Evolutionary conservation across 805 yeast genomes (phyloP), one percentile per base, ranked within the genome.

Genomic region (Vanderwaltozyma verrucispora): DNA sequence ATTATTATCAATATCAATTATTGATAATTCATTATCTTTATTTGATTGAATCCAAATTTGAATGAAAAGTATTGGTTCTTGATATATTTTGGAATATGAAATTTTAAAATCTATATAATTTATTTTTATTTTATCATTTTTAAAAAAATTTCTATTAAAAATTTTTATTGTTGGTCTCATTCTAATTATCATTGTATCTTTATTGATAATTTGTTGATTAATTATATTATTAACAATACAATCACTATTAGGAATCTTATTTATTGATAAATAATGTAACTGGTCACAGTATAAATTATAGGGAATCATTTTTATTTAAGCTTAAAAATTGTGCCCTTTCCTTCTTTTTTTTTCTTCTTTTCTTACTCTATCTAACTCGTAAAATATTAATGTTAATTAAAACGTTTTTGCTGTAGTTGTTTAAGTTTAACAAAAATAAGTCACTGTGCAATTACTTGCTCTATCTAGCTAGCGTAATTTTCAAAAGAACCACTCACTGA

Each of bases 71-170:
- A 37, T 36, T 9, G 60, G 60, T 27, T 51, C 59, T 20, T 40
- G 49, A 32, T 48, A 55, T 15, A 48, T 33, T 3, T 31, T 23
- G 5, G 47, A 38, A 40, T 52, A 53, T 14, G 30, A 20, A 16
- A 54, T 44, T 23, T 41, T 38, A 7, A 52, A 26, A 30, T 50
- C 52, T n/a, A 47, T 17, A n/a, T 18, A 34, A 14, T 15, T 9
- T 7, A 27, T 12, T 33, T 16, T 24, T 4, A 12, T n/a, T n/a
- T n/a, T n/a, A n/a, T n/a, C 21, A 28, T 77, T 74, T 69, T 88
- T 89, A 50, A 79, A 46, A 44, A 8, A 4, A 11, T 12, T 4
- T 11, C 13, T 18, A 5, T 10, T 12, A 10, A 29, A 13, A 3
- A 18, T 29, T 18, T 24, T 5, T 4, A 8, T 11, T 29, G 30